Percentiles rank a stretch among this genome's conserved stretches.
Conservation (phyloP, 2,329 filamentous ascomycete species). For the Aspergillus sp. region DNA sequence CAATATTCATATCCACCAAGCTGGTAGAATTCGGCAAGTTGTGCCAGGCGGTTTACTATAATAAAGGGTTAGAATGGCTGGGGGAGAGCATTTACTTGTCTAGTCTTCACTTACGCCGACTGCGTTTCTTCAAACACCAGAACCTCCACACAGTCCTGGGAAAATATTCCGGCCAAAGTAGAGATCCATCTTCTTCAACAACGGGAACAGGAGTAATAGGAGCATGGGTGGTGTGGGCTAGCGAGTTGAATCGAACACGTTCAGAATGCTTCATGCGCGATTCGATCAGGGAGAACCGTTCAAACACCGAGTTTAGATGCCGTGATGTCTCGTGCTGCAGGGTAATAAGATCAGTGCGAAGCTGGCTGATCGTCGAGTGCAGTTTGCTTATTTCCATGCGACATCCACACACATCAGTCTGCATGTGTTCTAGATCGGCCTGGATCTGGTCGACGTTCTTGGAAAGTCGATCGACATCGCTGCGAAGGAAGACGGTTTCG, state of each 20-base stretch:
- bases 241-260: conserved; percentile 41
- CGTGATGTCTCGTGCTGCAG: conserved; percentile 35
- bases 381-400: conserved; percentile 40
- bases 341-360: conserved; percentile 37
- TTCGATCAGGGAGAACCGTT: conserved; percentile 33
- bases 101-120: conserved; percentile 33
- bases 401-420: conserved; percentile 34
- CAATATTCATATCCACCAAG: conserved; percentile 42
- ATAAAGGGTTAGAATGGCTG: conserved; percentile 9
- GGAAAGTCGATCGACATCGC: conserved; percentile 38
- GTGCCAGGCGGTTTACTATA: conserved; percentile 39
- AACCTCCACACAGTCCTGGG: conserved; percentile 42
- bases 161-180: conserved; percentile 40
- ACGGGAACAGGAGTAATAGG: conserved; percentile 39
- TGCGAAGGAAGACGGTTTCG: conserved; percentile 36
- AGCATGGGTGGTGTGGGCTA: conserved; percentile 38
- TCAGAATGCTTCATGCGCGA: conserved; percentile 37
- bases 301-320: conserved; percentile 28
- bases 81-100: conserved; percentile 2
- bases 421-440: conserved; percentile 34
- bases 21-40: conserved; percentile 42
- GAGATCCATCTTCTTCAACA: conserved; percentile 34
- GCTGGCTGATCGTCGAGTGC: conserved; percentile 35
- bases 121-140: conserved; percentile 44
- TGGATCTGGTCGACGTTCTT: conserved; percentile 40